Conservation (phyloP, 2,329 filamentous ascomycete genomes). For the Cladophialophora psammophila region DNA sequence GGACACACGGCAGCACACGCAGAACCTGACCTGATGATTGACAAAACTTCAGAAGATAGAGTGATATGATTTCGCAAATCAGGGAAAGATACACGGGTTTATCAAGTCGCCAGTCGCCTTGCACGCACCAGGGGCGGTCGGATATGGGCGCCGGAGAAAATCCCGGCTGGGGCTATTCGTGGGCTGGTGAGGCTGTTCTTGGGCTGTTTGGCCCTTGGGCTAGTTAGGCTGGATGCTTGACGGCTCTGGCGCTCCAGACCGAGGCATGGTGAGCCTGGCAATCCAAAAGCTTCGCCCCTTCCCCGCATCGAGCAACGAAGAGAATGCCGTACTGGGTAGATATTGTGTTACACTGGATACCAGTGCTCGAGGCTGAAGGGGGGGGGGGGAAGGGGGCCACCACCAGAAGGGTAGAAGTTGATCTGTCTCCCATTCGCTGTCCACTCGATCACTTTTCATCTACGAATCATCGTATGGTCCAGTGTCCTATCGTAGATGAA, state of each 20-base stretch:
- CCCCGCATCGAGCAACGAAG: constrained; percentile 10
- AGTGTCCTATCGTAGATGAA: no score
- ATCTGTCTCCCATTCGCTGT: neutral
- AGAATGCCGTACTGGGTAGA: constrained; percentile 14
- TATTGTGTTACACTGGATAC: no score
- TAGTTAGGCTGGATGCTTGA: neutral
- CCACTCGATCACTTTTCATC: neutral
- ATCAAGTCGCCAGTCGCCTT: neutral
- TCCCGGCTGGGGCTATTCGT: neutral
- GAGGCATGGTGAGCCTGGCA: neutral
- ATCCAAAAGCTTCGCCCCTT: neutral
- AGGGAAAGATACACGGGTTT: neutral
- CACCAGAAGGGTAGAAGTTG: neutral
- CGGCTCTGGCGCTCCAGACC: neutral
- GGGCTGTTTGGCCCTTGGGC: neutral
- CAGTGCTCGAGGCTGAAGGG: constrained; percentile 14
- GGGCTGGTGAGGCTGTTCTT: neutral
- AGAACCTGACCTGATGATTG: neutral
- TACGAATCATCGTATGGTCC: no score
- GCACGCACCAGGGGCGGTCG: neutral
- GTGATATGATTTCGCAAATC: neutral
- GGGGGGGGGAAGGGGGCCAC: constrained; percentile 9
- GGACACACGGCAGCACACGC: neutral
- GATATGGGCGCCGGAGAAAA: neutral
- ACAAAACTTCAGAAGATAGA: no score